phyloP scores from a whole-genome alignment of 2,329 filamentous ascomycete genomes.

The Colletotrichum destructivum region DNA sequence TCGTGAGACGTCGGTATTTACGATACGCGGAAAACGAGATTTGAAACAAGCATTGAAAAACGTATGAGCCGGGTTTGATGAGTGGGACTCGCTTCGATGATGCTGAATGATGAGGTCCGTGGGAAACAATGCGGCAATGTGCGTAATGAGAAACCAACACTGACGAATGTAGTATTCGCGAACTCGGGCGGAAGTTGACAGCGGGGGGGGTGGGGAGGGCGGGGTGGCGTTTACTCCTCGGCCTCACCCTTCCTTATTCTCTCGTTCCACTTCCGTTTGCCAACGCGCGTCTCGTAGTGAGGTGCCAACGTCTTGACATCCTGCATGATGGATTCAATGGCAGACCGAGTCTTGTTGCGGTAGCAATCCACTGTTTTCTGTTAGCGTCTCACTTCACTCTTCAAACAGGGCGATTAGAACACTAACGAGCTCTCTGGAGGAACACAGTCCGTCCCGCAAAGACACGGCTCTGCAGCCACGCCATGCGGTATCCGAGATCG shows the following conservation, averaged over 20 bases:
- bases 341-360: constrained; percentile 89
- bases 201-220: not conserved
- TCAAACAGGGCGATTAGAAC: constrained; percentile 9
- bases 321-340: constrained; percentile 83
- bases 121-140: constrained; percentile 30
- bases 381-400: constrained; percentile 16
- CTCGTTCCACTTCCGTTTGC: constrained; percentile 83
- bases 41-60: constrained; percentile 15
- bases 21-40: constrained; percentile 31
- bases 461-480: constrained; percentile 94
- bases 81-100: constrained; percentile 35
- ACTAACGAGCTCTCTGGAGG: constrained; percentile 91
- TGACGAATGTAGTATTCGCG: constrained; percentile 17
- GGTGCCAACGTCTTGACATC: constrained; percentile 82
- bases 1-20: constrained; percentile 36
- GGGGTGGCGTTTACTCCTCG: constrained; percentile 46
- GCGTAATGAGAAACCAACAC: constrained; percentile 23
- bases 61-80: constrained; percentile 25
- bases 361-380: constrained; percentile 86
- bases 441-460: constrained; percentile 91
- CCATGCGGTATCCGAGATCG: constrained; percentile 94
- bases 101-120: constrained; percentile 35
- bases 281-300: constrained; percentile 90
- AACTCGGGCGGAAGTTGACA: not conserved
- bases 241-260: constrained; percentile 58